Conservation (phyloP, 371 early-diverging fungal species). For the Saksenaea vasiformis region DNA sequence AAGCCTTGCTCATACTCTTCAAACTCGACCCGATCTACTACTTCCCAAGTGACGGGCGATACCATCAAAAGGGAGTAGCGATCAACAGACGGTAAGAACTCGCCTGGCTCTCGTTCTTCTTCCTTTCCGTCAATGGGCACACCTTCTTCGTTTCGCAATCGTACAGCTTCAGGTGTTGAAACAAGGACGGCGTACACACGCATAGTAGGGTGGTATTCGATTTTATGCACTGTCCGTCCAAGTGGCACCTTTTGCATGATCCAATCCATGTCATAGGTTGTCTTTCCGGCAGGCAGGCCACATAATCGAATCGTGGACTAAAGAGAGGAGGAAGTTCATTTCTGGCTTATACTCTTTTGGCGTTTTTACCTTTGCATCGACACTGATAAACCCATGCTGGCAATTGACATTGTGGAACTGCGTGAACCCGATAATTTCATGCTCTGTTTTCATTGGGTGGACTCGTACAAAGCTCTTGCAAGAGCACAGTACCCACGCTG, state of each 20-base stretch:
- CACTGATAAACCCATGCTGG: slow-evolving; percentile 78
- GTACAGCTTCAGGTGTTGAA: slow-evolving; percentile 63
- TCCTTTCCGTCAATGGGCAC: slow-evolving; percentile 47
- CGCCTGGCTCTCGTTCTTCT: slow-evolving; percentile 37
- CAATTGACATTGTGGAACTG: slow-evolving; percentile 86
- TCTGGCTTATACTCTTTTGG: too few relatives aligned
- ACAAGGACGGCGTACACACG: slow-evolving; percentile 81
- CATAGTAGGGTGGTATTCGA: slow-evolving; percentile 82
- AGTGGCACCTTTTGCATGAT: slow-evolving; percentile 82
- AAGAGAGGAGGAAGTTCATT: too few relatives aligned
- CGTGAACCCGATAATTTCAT: slow-evolving; percentile 70
- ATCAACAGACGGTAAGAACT: slow-evolving; percentile 67
- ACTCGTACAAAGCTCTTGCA: slow-evolving; percentile 71
- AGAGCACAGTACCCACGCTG: slow-evolving; percentile 80
- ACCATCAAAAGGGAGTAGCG: slow-evolving; percentile 80
- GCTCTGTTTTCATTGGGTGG: slow-evolving; percentile 78
- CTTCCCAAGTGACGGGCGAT: slow-evolving; percentile 95
- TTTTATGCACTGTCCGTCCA: slow-evolving; percentile 71
- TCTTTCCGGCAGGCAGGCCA: slow-evolving; percentile 66
- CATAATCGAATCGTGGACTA: slow-evolving; percentile 72
- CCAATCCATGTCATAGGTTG: slow-evolving; percentile 85
- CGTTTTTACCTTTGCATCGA: slow-evolving; percentile 49
- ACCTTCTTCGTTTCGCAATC: slow-evolving; percentile 70
- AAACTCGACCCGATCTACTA: slow-evolving; percentile 81
- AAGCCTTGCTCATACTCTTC: slow-evolving; percentile 88